Percentiles rank a stretch among this genome's conserved stretches.
These are phyloP conservation scores for Amanita thiersii DNA, from an alignment of 768 basidiomycete genomes.

Conservation along the genomic window DNA sequence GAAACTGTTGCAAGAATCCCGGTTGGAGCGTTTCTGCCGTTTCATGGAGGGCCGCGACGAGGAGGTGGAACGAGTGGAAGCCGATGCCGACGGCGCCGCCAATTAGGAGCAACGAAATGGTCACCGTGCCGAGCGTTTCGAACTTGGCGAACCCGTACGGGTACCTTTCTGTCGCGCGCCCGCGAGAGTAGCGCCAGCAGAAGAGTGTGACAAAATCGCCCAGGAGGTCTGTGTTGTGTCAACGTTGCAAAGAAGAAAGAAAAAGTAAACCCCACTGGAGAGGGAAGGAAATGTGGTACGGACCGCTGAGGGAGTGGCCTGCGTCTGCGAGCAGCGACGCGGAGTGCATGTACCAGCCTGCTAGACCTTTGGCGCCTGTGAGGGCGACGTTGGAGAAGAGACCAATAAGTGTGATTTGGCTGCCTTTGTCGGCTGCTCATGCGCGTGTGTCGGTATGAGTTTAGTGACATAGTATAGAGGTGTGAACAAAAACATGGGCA, in stretches of 20 bases:
- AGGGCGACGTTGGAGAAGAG: constrained; percentile 75
- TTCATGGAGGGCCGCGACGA: constrained; percentile 64
- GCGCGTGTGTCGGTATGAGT: too few species aligned
- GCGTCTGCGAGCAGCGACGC: constrained; percentile 90
- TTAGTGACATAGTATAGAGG: not conserved
- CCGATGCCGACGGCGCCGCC: constrained; percentile 81
- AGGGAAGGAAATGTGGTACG: constrained; percentile 22
- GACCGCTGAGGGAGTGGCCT: constrained; percentile 84
- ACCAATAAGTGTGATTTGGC: constrained; percentile 78
- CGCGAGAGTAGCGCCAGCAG: constrained; percentile 79
- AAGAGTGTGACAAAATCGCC: constrained; percentile 90
- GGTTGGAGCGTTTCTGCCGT: constrained; percentile 58
- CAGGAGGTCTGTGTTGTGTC: constrained; percentile 49
- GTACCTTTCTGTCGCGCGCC: constrained; percentile 70
- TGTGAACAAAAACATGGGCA: constrained; percentile 13
- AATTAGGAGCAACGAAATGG: constrained; percentile 80
- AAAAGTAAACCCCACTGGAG: not conserved
- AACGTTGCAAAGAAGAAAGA: constrained; percentile 1
- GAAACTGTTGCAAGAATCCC: constrained; percentile 54
- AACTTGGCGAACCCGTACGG: constrained; percentile 92
- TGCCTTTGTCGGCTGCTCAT: constrained; percentile 68
- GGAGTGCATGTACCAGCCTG: constrained; percentile 87
- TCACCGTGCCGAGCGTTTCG: constrained; percentile 90
- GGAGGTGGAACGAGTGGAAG: constrained; percentile 82
- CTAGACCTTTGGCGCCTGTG: constrained; percentile 76